Evolutionary conservation across 2,329 filamentous ascomycete species (phyloP), one percentile per base, ranked within the genome.

Genomic region (Talaromyces verruculosus): DNA sequence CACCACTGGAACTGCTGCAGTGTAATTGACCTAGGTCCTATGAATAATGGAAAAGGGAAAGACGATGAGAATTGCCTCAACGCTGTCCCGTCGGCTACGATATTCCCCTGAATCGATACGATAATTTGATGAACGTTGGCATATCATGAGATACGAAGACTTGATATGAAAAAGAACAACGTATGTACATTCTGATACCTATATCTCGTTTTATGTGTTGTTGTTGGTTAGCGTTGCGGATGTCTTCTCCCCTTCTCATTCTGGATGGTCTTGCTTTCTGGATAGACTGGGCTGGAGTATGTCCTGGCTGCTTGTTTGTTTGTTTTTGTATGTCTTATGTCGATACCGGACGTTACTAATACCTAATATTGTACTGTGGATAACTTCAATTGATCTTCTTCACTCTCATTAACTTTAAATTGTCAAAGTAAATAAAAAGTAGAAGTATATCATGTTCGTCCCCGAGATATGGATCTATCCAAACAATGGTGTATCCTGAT

Each of bases 131-230:
- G 35, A 30, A 59, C 13, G 13, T 59, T 43, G 35, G 30, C 15
- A 60, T 30, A 60, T n/a, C 35, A 45, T 17, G 39, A 33, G 15
- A 30, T 15, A 30, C 15, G 57, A 60, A 19, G 37, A 5, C 17
- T 60, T 60, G 25, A 45, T 33, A 30, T 60, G 57, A 60, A 47
- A 51, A 5, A 5, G 11, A 15, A 39, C 53, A 15, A 57, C n/a
- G 53, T 30, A 19, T 60, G 57, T 60, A 60, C 22, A 60, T 60
- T 60, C 10, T 60, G 15, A 60, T 60, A 60, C 57, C 53, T 39
- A 39, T 39, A 35, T 13, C 30, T 35, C 28, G 8, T 55, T 33
- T 35, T 19, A 19, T 19, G 10, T 39, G 33, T 17, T 60, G 19
- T 30, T 33, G 19, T 30, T 33, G 11, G 37, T 41, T 19, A 33